A percentile compares a stretch with the other conserved stretches of the same genome.
Evolutionary conservation across 192 early-diverging fungal genomes (phyloP).

Genomic region (Coemansia sp.): DNA sequence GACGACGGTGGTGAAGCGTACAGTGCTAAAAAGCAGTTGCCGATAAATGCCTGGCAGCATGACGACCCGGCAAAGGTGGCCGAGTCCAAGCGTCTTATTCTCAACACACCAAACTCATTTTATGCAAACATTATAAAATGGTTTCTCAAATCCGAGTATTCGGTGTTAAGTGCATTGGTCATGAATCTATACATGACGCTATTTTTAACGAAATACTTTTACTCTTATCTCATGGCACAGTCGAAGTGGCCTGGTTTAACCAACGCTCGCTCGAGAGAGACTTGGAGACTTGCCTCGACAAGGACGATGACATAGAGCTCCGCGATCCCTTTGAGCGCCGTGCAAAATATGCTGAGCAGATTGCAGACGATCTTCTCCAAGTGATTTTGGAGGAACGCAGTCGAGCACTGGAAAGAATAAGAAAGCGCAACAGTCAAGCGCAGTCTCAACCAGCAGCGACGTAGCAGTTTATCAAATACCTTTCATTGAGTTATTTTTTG

Average conservation of each 20-base stretch:
- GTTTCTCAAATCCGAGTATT: neutral
- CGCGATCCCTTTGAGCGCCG: neutral
- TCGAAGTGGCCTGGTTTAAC: neutral
- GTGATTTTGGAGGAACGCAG: neutral
- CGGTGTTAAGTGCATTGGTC: neutral
- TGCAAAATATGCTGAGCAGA: neutral
- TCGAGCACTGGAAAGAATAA: neutral
- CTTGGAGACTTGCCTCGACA: neutral
- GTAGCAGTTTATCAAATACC: too few species aligned
- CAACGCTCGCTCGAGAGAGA: neutral
- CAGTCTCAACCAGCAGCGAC: too few species aligned
- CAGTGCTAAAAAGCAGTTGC: neutral
- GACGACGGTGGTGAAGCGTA: neutral
- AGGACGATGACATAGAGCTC: neutral
- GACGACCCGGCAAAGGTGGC: neutral
- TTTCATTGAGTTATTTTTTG: too few species aligned
- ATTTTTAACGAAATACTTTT: neutral
- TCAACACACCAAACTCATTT: neutral
- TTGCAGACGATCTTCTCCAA: neutral
- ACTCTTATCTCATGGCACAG: neutral
- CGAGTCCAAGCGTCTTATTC: neutral
- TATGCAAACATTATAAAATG: neutral
- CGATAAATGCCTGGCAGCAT: neutral
- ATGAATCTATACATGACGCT: neutral
- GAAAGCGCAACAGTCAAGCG: neutral